Percentiles rank a stretch among this genome's conserved stretches.
These are phyloP conservation scores for Irpex sp. DNA, from an alignment of 1,284 basidiomycete species.

Conservation along the genomic window DNA sequence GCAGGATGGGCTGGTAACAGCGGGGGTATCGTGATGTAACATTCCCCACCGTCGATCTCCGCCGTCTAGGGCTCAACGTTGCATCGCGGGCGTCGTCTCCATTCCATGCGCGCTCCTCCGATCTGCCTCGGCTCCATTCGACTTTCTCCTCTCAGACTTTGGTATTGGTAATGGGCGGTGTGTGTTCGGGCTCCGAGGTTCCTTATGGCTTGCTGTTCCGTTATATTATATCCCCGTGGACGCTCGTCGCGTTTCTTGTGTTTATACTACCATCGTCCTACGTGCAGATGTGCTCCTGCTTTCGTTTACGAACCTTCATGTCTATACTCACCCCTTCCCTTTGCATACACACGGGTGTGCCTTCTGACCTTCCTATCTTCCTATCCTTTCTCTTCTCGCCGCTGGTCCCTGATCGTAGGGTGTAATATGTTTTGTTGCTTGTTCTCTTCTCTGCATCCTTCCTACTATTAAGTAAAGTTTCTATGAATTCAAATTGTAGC, in stretches of 20 bases:
- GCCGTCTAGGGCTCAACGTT: not conserved
- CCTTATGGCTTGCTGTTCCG: not conserved
- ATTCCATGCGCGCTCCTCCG: not conserved
- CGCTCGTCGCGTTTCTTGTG: slow-evolving; percentile 13
- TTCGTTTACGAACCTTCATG: not conserved
- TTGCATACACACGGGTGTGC: not conserved
- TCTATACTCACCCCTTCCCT: not conserved
- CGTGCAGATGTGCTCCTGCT: not conserved
- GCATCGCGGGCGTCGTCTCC: slow-evolving; percentile 3
- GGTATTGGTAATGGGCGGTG: slow-evolving; percentile 2
- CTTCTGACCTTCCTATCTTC: not conserved
- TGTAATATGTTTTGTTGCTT: slow-evolving; percentile 2
- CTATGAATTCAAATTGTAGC: slow-evolving; percentile 9
- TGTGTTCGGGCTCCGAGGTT: not conserved
- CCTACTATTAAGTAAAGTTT: not conserved
- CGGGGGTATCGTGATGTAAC: slow-evolving; percentile 7
- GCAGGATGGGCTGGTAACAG: not conserved
- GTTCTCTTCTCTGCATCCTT: not conserved
- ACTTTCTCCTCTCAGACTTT: not conserved
- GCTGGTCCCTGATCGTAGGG: not conserved
- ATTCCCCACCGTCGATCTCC: not conserved
- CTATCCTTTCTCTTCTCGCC: not conserved
- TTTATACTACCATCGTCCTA: slow-evolving; percentile 12
- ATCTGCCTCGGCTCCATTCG: not conserved
- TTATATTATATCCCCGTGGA: slow-evolving; percentile 10